Percentiles rank a stretch among this genome's conserved stretches.
phyloP scores from a whole-genome alignment of 345 rosid genomes.

The Gossypioides kirkii region DNA sequence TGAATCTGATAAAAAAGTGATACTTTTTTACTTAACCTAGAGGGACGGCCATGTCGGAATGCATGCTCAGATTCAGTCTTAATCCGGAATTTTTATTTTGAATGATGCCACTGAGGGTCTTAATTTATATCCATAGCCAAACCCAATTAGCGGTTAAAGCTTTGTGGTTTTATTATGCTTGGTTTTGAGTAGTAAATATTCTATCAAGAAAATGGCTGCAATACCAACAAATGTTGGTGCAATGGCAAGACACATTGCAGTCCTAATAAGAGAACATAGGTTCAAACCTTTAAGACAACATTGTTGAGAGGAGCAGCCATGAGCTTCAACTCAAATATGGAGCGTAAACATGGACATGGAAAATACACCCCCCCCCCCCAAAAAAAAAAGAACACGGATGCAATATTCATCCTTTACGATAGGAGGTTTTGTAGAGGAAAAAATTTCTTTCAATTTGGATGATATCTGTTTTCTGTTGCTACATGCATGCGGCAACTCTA shows the following conservation, averaged over 20 bases:
- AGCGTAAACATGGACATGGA: too few species aligned
- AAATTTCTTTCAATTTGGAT: neutral
- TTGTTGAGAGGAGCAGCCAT: too few species aligned
- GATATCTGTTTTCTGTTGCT: neutral
- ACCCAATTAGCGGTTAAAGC: neutral
- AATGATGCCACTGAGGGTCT: neutral
- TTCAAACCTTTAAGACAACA: too few species aligned
- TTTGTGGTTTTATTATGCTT: neutral
- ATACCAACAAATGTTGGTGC: too few species aligned
- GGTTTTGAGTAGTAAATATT: neutral
- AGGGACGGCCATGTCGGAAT: neutral
- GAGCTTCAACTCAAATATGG: too few species aligned
- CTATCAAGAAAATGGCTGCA: neutral
- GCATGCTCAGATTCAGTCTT: neutral
- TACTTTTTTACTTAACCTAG: neutral
- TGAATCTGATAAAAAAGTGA: constrained; percentile 5
- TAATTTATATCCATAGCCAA: neutral
- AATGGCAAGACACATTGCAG: too few species aligned
- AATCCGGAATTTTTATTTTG: neutral
- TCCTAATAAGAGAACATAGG: too few species aligned
- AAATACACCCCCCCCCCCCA: too few species aligned
- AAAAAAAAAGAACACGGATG: neutral
- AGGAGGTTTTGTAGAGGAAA: neutral
- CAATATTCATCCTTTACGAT: neutral
- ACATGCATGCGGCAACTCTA: neutral